These are phyloP conservation scores for Fonsecaea monophora DNA, from an alignment of 2,329 filamentous ascomycete species.

Conservation along the genomic window DNA sequence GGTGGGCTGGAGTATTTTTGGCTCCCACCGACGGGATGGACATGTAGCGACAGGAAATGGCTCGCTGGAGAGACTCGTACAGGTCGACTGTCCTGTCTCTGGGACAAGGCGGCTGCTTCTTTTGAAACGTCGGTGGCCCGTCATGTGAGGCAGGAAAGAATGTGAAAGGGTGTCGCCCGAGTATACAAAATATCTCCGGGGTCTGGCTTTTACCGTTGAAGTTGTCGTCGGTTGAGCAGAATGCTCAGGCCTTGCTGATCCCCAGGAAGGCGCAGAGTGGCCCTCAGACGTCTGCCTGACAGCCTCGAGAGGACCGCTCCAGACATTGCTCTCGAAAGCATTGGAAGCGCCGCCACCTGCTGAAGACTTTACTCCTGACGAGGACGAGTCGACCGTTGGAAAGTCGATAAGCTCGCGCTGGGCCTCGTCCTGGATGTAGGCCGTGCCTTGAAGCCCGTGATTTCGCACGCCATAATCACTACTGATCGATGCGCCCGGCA, in stretches of 20 bases:
- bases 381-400: not conserved
- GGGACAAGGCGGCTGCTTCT: not conserved
- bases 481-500: not conserved
- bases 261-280: not conserved
- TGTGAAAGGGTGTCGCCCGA: constrained; percentile 2
- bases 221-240: not conserved
- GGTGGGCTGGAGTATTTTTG: not conserved
- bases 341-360: not conserved
- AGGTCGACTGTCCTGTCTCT: not conserved
- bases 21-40: not conserved
- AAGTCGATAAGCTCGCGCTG: not conserved
- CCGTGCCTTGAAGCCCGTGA: not conserved
- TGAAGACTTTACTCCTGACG: not conserved
- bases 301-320: not conserved
- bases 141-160: constrained; percentile 9
- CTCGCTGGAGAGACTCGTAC: not conserved
- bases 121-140: constrained; percentile 2
- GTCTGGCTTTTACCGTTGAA: not conserved
- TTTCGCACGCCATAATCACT: not conserved
- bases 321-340: not conserved
- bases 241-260: not conserved
- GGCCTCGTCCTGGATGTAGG: not conserved
- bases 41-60: not conserved
- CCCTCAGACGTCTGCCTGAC: not conserved
- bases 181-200: constrained; percentile 1